These are phyloP conservation scores for Mycosarcoma maydis DNA, from an alignment of 1,284 basidiomycete genomes.

Conservation along the genomic window DNA sequence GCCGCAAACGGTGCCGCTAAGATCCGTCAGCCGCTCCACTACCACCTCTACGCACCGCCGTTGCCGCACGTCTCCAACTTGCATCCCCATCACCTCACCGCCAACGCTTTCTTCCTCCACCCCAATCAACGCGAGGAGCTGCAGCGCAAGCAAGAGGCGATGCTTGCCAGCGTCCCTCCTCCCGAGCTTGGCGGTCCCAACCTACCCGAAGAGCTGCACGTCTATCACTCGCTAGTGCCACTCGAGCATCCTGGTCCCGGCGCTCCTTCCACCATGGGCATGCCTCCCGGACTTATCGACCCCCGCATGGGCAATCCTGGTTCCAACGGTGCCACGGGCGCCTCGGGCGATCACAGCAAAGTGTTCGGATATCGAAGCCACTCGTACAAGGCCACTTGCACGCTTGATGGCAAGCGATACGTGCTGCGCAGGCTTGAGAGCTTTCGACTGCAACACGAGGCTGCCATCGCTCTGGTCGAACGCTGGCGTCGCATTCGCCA, in stretches of 20 bases:
- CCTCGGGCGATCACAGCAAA: slow-evolving; percentile 59
- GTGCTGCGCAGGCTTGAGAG: slow-evolving; percentile 86
- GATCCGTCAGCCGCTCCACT: slow-evolving; percentile 74
- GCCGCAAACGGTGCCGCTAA: slow-evolving; percentile 35
- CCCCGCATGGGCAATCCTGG: slow-evolving; percentile 55
- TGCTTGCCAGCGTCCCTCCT: slow-evolving; percentile 69
- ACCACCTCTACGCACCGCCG: slow-evolving; percentile 84
- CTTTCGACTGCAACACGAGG: slow-evolving; percentile 76
- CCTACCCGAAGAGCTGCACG: slow-evolving; percentile 87
- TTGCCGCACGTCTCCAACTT: slow-evolving; percentile 71
- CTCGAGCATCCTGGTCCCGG: slow-evolving; percentile 71
- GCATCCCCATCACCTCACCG: slow-evolving; percentile 69
- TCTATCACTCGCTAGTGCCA: slow-evolving; percentile 86
- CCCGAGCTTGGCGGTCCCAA: slow-evolving; percentile 69
- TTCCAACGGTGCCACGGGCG: slow-evolving; percentile 50
- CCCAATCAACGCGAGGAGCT: slow-evolving; percentile 80
- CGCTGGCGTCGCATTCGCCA: slow-evolving; percentile 87
- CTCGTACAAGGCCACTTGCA: slow-evolving; percentile 83
- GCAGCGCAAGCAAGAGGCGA: slow-evolving; percentile 81
- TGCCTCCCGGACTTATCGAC: slow-evolving; percentile 49
- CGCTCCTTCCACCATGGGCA: slow-evolving; percentile 26
- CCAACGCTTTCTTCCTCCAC: slow-evolving; percentile 74
- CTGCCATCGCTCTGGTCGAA: slow-evolving; percentile 84
- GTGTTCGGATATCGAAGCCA: slow-evolving; percentile 75
- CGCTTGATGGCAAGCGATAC: slow-evolving; percentile 81